Base-by-base conservation (phyloP, 139 green algal species). In the Zygnema circumcarinatum region DNA sequence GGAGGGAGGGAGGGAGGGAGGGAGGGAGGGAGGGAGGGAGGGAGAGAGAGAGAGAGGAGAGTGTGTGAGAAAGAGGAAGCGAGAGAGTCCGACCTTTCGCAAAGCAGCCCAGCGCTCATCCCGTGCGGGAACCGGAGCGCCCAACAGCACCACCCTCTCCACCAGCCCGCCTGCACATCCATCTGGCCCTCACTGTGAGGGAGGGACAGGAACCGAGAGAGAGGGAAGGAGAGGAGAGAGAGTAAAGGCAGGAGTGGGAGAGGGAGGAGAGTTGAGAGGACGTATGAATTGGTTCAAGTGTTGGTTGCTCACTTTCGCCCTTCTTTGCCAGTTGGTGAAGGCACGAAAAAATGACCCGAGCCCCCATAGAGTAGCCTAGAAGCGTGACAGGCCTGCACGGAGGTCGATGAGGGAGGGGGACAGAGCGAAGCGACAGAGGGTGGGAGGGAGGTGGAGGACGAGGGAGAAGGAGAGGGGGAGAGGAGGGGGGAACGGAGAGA, bases 261-360 rank as follows among this genome's bases (percentile, higher is more conserved):
- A 47, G 69, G 38, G 38, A 47, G 69, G 16, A 11, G 38, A 3
- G 16, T 25, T 3, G 36, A 78, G 16, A 47, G 11, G 16, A 78
- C 69, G 69, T 3, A 78, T 78, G 69, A 78, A 62, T n/a, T n/a
- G n/a, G n/a, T n/a, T 25, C 56, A 72, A 72, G 56, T 29, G 56
- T 25, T 29, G 56, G 56, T 29, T 29, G 25, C 56, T 25, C 56
- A 72, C 56, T 25, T 25, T 29, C 56, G n/a, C n/a, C n/a, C n/a
- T n/a, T n/a, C n/a, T n/a, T n/a, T 3, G 80, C 80, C 7, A 86
- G 80, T 7, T 86, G 25, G 62, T 86, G 62, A 21, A 86, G 69
- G 80, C 80, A 86, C n/a, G 80, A 86, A 86, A 86, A 86, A 67
- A 86, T 25, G n/a, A 86, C 16, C 7, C 80, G 62, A 7, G 80